Base-by-base conservation (phyloP, 2,329 filamentous ascomycete genomes). In the Elsinoe batatas region DNA sequence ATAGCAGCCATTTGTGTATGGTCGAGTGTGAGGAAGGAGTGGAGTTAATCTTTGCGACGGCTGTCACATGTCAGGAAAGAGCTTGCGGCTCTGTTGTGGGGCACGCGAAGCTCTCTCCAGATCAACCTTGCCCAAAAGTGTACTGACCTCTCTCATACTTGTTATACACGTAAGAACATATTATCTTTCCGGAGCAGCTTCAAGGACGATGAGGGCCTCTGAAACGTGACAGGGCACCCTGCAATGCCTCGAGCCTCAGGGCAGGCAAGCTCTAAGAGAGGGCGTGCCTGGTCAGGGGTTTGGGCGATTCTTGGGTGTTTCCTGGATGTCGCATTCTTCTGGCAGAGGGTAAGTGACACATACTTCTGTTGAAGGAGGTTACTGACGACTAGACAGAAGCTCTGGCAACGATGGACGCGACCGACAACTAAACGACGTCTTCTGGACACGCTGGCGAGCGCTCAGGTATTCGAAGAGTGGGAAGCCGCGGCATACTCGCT, bases 401-500 rank as follows among this genome's bases (percentile, higher is more conserved):
- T 88, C 51, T 72, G 80, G 59, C 74, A 74, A 55, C 88, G 86
- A 82, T 84, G 83, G 74, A 79, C 72, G 56, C 77, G 78, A 60
- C 85, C 80, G 68, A 84, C 79, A 50, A 79, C 80, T 1, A 76
- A 80, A 49, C 81, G 85, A 60, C 72, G 82, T 55, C 84, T 88
- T 72, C 76, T 85, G 42, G 78, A 85, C 58, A 74, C 77, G 20
- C 74, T 94, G 47, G 77, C 76, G 54, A 78, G 81, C 57, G 86
- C 88, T 15, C 76, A 81, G 60, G 77, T 79, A 22, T 95, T 85
- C 66, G 87, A 93, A 65, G 85, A 93, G 67, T 96, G 90, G 89
- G 85, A 91, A 67, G 83, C 84, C 61, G 83, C 85, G n/a, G 88
- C 90, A 1, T 79, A 87, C 60, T 81, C 87, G 64, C 78, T 95